A percentile compares a stretch with the other conserved stretches of the same genome.
These are phyloP conservation scores for Apium graveolens DNA, from an alignment of 129 eudicot genomes.

Conservation along the genomic window DNA sequence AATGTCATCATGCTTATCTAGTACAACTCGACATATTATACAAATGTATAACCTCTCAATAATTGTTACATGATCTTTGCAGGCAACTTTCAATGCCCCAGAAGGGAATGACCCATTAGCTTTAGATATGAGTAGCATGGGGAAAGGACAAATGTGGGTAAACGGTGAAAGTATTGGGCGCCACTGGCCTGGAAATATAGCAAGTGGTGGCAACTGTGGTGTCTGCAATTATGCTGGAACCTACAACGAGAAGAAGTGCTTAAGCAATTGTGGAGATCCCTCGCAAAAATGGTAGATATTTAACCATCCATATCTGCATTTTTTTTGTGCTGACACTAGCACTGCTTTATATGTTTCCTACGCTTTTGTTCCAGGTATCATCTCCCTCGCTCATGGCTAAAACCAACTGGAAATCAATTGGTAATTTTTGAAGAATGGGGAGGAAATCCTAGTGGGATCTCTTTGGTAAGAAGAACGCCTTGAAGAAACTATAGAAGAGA, in stretches of 20 bases:
- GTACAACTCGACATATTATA: not conserved
- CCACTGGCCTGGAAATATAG: slow-evolving; percentile 69
- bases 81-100: slow-evolving; percentile 62
- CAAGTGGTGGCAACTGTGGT: slow-evolving; percentile 59
- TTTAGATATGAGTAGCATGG: slow-evolving; percentile 50
- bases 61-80: not conserved
- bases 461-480: slow-evolving; percentile 47
- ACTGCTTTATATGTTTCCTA: not conserved
- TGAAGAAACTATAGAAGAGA: slow-evolving; percentile 5
- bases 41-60: not conserved
- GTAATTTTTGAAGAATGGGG: slow-evolving; percentile 88
- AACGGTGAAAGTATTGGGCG: slow-evolving; percentile 72
- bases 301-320: not conserved
- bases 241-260: slow-evolving; percentile 66
- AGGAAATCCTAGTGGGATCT: slow-evolving; percentile 61
- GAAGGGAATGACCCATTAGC: slow-evolving; percentile 66
- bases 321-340: not conserved
- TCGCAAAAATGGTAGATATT: slow-evolving; percentile 77
- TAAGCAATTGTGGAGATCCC: slow-evolving; percentile 55
- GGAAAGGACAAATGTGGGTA: slow-evolving; percentile 80
- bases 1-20: not conserved
- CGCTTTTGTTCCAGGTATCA: slow-evolving; percentile 59
- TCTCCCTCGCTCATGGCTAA: slow-evolving; percentile 77
- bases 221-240: slow-evolving; percentile 59
- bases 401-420: slow-evolving; percentile 52